Conservation (phyloP, 306 rosid genomes). For the Cucurbita argyrosperma region DNA sequence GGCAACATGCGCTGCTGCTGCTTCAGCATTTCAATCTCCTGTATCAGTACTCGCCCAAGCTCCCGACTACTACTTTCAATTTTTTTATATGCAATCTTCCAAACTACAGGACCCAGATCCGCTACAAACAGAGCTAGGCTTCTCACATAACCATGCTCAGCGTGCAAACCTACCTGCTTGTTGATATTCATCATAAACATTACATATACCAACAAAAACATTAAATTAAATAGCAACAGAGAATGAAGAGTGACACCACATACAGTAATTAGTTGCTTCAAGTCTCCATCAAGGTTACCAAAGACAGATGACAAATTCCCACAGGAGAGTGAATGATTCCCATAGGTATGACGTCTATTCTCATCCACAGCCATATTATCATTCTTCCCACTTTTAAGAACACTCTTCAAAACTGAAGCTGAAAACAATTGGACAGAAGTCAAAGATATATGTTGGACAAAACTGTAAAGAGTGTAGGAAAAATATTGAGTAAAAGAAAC, state of each 20-base stretch:
- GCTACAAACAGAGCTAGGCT: slow-evolving; percentile 74
- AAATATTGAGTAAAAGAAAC: slow-evolving; percentile 14
- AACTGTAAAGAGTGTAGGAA: neutral
- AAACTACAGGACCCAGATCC: slow-evolving; percentile 70
- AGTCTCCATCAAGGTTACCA: slow-evolving; percentile 37
- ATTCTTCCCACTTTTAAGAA: slow-evolving; percentile 60
- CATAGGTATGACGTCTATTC: slow-evolving; percentile 68
- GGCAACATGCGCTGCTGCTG: slow-evolving; percentile 18
- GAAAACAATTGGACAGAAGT: slow-evolving; percentile 13
- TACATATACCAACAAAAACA: neutral
- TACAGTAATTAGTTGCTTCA: slow-evolving; percentile 69
- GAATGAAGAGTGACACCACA: neutral
- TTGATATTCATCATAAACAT: neutral
- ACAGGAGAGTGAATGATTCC: slow-evolving; percentile 15
- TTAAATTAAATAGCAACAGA: neutral
- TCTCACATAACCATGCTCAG: slow-evolving; percentile 64
- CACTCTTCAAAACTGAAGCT: slow-evolving; percentile 85
- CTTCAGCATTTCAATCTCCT: slow-evolving; percentile 29
- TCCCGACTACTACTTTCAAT: slow-evolving; percentile 35
- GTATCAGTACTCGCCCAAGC: slow-evolving; percentile 53
- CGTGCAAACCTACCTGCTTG: slow-evolving; percentile 57
- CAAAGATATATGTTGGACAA: neutral
- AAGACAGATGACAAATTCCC: slow-evolving; percentile 30
- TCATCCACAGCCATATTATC: slow-evolving; percentile 62
- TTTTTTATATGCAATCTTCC: slow-evolving; percentile 72